phyloP scores from a whole-genome alignment of 257 asterid genomes.

The Jaltomata sinuosa region DNA sequence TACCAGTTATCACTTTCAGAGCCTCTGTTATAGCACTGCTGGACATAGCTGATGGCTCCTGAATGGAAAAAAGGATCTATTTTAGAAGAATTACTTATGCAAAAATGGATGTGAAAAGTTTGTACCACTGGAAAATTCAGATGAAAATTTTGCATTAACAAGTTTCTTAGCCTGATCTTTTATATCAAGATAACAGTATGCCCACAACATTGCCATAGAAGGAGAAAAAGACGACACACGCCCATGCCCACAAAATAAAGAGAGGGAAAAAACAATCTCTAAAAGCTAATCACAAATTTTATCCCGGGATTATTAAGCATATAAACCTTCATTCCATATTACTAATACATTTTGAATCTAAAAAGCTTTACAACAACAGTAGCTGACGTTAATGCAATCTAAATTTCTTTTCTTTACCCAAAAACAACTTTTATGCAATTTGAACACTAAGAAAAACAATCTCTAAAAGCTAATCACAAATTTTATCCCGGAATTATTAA shows the following conservation, averaged over 20 bases:
- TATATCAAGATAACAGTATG: background rate
- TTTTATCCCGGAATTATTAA: too few species aligned
- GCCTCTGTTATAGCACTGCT: constrained; percentile 30
- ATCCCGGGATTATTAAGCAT: too few species aligned
- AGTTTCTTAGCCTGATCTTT: background rate
- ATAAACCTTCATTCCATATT: background rate
- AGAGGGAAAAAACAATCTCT: background rate
- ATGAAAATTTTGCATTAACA: background rate
- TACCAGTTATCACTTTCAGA: constrained; percentile 33
- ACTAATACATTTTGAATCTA: background rate
- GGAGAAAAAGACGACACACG: background rate
- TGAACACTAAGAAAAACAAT: background rate
- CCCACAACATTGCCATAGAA: background rate
- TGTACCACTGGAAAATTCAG: background rate
- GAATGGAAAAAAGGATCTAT: background rate
- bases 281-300: too few species aligned
- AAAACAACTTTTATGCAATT: background rate
- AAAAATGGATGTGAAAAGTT: background rate
- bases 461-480: too few species aligned
- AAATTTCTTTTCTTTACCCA: background rate
- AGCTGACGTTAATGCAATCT: background rate
- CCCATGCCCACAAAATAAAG: too few species aligned
- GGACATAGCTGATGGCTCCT: constrained; percentile 33
- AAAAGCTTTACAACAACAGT: background rate
- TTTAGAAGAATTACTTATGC: background rate